These are phyloP conservation scores for Rosa rugosa DNA, from an alignment of 306 rosid species.

Conservation along the genomic window DNA sequence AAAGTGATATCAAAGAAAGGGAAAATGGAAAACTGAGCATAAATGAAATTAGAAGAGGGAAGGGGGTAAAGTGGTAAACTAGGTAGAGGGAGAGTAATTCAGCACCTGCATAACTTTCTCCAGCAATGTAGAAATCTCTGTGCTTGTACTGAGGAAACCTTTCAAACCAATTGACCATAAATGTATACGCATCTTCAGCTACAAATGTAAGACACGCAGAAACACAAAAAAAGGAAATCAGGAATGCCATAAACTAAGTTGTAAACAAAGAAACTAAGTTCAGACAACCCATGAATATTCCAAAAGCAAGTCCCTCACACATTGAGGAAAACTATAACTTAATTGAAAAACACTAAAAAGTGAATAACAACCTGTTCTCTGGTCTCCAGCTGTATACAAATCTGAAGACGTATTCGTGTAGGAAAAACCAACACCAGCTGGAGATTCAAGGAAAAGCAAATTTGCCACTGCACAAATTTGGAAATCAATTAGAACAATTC, in stretches of 20 bases:
- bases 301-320: background rate
- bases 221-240: constrained; percentile 14
- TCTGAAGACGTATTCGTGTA: constrained; percentile 74
- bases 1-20: constrained; percentile 25
- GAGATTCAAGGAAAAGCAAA: constrained; percentile 86
- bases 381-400: constrained; percentile 78
- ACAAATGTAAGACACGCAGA: constrained; percentile 36
- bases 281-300: constrained; percentile 2
- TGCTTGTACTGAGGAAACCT: constrained; percentile 93
- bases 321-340: constrained; percentile 3
- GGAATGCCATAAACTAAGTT: constrained; percentile 12
- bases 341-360: background rate
- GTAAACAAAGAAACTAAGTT: constrained; percentile 14
- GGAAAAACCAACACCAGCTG: constrained; percentile 98
- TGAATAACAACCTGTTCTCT: constrained; percentile 66
- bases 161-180: constrained; percentile 89
- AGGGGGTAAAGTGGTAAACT: background rate
- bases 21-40: background rate
- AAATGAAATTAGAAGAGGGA: constrained; percentile 6
- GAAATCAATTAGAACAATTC: constrained; percentile 13
- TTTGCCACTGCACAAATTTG: constrained; percentile 73
- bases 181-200: constrained; percentile 87
- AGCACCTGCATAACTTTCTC: constrained; percentile 98
- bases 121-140: constrained; percentile 89
- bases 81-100: constrained; percentile 8